These are phyloP conservation scores for Diaporthe eres DNA, from an alignment of 2,329 filamentous ascomycete genomes.

Conservation along the genomic window DNA sequence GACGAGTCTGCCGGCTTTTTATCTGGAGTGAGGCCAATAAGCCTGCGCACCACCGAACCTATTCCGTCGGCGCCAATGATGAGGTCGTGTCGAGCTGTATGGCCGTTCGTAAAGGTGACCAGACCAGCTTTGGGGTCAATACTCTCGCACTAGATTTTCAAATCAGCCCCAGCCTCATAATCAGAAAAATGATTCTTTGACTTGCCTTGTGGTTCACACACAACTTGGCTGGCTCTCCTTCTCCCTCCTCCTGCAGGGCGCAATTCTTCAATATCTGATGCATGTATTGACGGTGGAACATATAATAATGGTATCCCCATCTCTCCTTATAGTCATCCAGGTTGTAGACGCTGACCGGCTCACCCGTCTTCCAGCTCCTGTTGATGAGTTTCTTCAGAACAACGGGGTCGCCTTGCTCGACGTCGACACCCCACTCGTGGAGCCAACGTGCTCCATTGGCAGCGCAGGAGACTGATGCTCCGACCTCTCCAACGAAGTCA, in stretches of 20 bases:
- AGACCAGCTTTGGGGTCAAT: conserved; percentile 66
- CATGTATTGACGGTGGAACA: conserved; percentile 72
- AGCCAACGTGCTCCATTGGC: conserved; percentile 80
- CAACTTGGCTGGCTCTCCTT: conserved; percentile 52
- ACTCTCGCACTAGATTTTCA: conserved; percentile 54
- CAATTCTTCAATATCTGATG: conserved; percentile 50
- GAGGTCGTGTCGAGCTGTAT: conserved; percentile 66
- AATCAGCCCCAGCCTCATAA: conserved; percentile 5
- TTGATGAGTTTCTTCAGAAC: conserved; percentile 77
- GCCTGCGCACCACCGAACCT: conserved; percentile 73
- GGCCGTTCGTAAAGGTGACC: conserved; percentile 69
- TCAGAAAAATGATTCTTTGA: neutral
- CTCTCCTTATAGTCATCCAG: conserved; percentile 74
- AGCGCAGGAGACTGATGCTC: conserved; percentile 76
- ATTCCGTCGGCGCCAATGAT: conserved; percentile 78
- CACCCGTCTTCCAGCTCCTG: conserved; percentile 78
- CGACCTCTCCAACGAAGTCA: conserved; percentile 78
- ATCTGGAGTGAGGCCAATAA: conserved; percentile 73
- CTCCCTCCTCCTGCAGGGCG: conserved; percentile 34
- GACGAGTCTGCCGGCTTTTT: conserved; percentile 72
- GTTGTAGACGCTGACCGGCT: conserved; percentile 74
- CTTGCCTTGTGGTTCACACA: conserved; percentile 69
- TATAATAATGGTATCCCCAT: conserved; percentile 76
- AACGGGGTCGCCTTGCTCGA: conserved; percentile 75
- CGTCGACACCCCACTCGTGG: conserved; percentile 76